phyloP scores from a whole-genome alignment of 2,329 filamentous ascomycete species.

The Ophiocordyceps australis region DNA sequence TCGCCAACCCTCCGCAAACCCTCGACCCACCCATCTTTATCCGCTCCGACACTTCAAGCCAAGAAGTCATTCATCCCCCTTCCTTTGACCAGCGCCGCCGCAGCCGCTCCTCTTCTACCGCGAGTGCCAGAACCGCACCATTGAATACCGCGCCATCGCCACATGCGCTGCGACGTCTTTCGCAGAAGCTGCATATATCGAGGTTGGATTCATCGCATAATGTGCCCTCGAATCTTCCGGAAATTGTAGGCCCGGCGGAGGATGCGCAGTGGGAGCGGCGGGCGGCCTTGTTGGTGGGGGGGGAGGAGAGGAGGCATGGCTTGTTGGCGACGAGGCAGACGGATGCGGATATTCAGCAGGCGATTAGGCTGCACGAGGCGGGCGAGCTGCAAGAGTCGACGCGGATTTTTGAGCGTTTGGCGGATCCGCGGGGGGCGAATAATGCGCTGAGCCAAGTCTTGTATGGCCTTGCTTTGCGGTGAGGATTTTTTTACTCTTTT shows the following conservation, averaged over 20 bases:
- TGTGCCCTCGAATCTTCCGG: conserved; percentile 64
- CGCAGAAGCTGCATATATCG: conserved; percentile 55
- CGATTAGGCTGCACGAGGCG: conserved; percentile 81
- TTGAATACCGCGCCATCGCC: too few species aligned
- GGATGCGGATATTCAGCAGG: conserved; percentile 71
- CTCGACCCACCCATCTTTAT: conserved; percentile 64
- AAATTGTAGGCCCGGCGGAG: conserved; percentile 35
- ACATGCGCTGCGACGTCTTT: conserved; percentile 29
- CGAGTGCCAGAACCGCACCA: too few species aligned
- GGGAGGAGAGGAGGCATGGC: conserved; percentile 30
- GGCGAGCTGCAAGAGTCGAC: conserved; percentile 68
- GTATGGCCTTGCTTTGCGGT: conserved; percentile 82
- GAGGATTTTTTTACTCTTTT: conserved; percentile 10
- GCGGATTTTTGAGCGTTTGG: conserved; percentile 66
- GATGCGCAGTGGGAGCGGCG: conserved; percentile 84
- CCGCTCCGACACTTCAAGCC: conserved; percentile 62
- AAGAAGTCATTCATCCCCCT: conserved; percentile 67
- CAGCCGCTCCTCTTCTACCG: too few species aligned
- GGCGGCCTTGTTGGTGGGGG: conserved; percentile 69
- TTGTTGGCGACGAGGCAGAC: conserved; percentile 26
- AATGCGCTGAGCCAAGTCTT: conserved; percentile 91
- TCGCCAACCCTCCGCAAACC: too few species aligned
- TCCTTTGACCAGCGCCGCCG: too few species aligned
- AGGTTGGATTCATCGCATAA: conserved; percentile 46
- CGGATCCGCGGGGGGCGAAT: conserved; percentile 68